Evolutionary conservation across 148 eudicot species (phyloP), one percentile per base, ranked within the genome.

Genomic region (Rhododendron molle): DNA sequence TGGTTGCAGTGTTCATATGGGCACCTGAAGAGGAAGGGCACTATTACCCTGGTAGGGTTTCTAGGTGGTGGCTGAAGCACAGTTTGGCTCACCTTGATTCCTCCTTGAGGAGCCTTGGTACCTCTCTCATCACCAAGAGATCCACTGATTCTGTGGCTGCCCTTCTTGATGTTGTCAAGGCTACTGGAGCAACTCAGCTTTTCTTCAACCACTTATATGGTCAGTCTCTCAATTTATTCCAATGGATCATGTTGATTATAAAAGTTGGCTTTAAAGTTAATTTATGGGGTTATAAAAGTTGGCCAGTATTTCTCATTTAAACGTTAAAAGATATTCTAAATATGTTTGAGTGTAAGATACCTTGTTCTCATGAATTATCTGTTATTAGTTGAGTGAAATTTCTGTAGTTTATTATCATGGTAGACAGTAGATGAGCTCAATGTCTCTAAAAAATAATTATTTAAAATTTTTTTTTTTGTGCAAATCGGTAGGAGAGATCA

Each of bases 1-100:
- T 95, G 65, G 76, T 97, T 20, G 91, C 95, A 62, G 89, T 93
- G 0, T 97, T 93, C 87, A 85, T 97, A 56, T 97, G 98, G 98
- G 96, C 99, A 67, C 99, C 99, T 81, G 99, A 97, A 85, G 99
- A 97, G 87, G 99, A 97, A 89, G 98, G 98, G 0, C 93, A 91
- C 81, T 97, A 91, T 83, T 91, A 91, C 67, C 98, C 99, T 49
- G 99, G 99, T 7, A 94, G 98, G 86, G 99, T 95, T 5, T 97
- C 99, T 3, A 90, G 99, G 84, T 97, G 98, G 98, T 95, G 99
- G 99, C 93, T 97, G 2, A 97, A 97, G 86, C 94, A 97, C 60
- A 97, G 99, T 73, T 91, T 97, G 83, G 85, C 91, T 49, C 93
- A 93, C 47, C 98, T 97, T 86, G 98, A 96, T 90, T 91, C 92